These are phyloP conservation scores for Hypsizygus ulmarius DNA, from an alignment of 1,284 basidiomycete species.

Conservation along the genomic window DNA sequence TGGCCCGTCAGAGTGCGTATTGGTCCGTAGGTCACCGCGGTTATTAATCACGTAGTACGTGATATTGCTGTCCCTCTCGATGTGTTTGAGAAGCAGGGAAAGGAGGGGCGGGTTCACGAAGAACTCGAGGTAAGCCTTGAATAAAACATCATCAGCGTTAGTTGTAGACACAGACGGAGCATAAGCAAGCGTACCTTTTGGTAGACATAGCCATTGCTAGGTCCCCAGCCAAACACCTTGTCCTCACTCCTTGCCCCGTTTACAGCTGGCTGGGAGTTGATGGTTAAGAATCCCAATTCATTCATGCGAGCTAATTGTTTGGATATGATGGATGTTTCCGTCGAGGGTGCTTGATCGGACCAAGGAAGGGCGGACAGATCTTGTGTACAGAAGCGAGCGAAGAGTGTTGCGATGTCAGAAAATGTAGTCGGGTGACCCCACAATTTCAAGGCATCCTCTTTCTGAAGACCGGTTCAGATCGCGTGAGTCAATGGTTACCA, in stretches of 20 bases:
- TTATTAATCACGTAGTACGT: slow-evolving; percentile 97
- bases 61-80: slow-evolving; percentile 87
- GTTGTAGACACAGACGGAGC: neutral
- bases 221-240: slow-evolving; percentile 91
- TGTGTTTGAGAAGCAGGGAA: slow-evolving; percentile 74
- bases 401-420: slow-evolving; percentile 70
- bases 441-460: slow-evolving; percentile 79
- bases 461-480: slow-evolving; percentile 39
- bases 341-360: slow-evolving; percentile 88
- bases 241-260: slow-evolving; percentile 89
- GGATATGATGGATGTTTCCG: slow-evolving; percentile 85
- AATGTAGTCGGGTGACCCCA: slow-evolving; percentile 84
- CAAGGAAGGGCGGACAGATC: slow-evolving; percentile 83
- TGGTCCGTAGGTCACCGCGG: slow-evolving; percentile 90
- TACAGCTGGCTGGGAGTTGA: slow-evolving; percentile 98
- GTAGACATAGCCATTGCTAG: slow-evolving; percentile 92
- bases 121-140: slow-evolving; percentile 97
- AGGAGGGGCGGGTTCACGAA: slow-evolving; percentile 81
- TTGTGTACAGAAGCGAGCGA: slow-evolving; percentile 76
- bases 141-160: slow-evolving; percentile 6
- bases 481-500: slow-evolving; percentile 3
- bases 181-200: slow-evolving; percentile 71
- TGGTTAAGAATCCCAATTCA: slow-evolving; percentile 89
- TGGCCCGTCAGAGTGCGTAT: slow-evolving; percentile 88
- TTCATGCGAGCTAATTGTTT: slow-evolving; percentile 84